Evolutionary conservation across 176 grass and related monocot genomes (phyloP).

Genomic region (Poa annua): DNA sequence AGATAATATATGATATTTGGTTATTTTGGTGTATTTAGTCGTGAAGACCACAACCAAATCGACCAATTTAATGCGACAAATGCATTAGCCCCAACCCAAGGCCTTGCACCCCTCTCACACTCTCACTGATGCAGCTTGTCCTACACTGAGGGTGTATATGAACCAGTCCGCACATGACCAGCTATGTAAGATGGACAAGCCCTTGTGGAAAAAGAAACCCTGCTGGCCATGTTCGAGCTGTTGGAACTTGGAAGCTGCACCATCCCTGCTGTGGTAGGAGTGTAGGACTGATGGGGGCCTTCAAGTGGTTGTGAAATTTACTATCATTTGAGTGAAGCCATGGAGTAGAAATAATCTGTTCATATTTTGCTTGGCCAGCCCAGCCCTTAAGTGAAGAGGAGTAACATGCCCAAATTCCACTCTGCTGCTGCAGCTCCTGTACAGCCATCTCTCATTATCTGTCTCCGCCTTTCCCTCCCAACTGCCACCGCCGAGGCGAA

Average conservation of each 20-base stretch:
- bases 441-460: background rate
- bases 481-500: background rate
- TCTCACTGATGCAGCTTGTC: background rate
- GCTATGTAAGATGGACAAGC: background rate
- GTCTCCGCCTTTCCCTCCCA: background rate
- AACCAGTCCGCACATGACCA: background rate
- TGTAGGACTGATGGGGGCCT: background rate
- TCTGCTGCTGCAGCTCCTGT: background rate
- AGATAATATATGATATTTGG: background rate
- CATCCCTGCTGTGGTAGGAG: background rate
- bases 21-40: conserved; percentile 7
- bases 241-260: background rate
- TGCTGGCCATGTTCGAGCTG: background rate
- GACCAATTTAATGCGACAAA: background rate
- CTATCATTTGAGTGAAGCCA: background rate
- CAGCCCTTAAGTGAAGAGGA: background rate
- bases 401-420: background rate
- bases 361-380: background rate
- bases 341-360: background rate
- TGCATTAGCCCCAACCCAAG: background rate
- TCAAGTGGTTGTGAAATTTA: background rate
- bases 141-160: background rate
- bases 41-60: background rate
- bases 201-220: background rate
- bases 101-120: background rate